Base-by-base conservation (phyloP, 148 eudicot genomes). In the Heliosperma pusillum region DNA sequence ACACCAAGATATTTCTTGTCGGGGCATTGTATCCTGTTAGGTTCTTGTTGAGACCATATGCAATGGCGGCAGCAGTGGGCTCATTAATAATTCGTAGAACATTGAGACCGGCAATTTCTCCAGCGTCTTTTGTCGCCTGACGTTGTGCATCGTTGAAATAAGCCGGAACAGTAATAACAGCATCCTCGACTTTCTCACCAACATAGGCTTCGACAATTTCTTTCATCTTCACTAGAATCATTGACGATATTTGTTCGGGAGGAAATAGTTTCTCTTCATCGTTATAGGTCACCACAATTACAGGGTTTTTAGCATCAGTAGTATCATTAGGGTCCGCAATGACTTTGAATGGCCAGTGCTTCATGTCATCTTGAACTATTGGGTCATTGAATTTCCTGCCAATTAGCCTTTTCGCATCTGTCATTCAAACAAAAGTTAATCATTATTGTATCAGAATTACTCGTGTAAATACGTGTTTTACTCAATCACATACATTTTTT, bases 161-260 rank as follows among this genome's bases (percentile, higher is more conserved):
- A 6, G 81, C 77, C 21, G 81, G 81, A 20, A 79, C 77, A n/a
- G 81, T 79, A 30, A 79, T n/a, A 5, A 79, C 77, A 33, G 78
- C 77, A 27, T 50, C 21, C 47, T 74, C 50, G 3, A 74, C 70
- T 19, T 63, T 21, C 0, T 45, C 19, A 10, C 70, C 61, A 25
- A 74, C 20, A 5, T 22, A 74, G 0, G 62, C n/a, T 42, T 74
- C 77, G 0, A 70, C 62, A 1, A 5, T 64, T 4, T 65, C 70
- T 64, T 74, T 74, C 77, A 74, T 74, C 62, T 74, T 75, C 12
- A n/a, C n/a, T n/a, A n/a, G n/a, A n/a, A n/a, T n/a, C n/a, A n/a
- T n/a, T n/a, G n/a, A n/a, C n/a, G n/a, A n/a, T 17, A 79, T 79
- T 21, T 73, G 73, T 45, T 73, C 81, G 26, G 81, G 21, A 3